Base-by-base conservation (phyloP, 805 yeast genomes). In the Wickerhamiella spandovensis region DNA sequence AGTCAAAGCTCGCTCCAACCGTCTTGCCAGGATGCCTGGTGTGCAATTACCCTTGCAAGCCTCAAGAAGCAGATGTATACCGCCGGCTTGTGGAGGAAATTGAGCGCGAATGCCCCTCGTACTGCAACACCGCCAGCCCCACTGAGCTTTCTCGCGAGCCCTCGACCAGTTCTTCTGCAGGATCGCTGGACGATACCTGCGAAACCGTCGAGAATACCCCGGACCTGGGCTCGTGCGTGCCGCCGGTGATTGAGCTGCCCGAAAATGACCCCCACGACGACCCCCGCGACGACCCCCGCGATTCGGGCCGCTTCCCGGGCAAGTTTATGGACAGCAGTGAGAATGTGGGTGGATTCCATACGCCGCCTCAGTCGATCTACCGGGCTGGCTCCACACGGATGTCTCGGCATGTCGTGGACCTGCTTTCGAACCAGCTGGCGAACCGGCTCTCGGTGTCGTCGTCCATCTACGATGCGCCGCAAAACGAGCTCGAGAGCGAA, bases 21-120 rank as follows among this genome's bases (percentile, higher is more conserved):
- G 47, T 17, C n/a, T 37, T 39, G 32, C 51, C 51, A 5, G 43
- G 43, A 5, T 51, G 53, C 24, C 25, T 25, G 35, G 37, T 51
- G 12, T 51, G 53, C 47, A 32, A 42, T 23, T 45, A 48, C 37
- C 48, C 53, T 1, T 48, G 51, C 18, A 47, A 50, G 38, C 53
- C 53, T 17, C 44, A 47, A 17, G 49, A 50, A 9, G 24, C 35
- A 25, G 43, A 42, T 13, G 44, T 43, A 13, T 45, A 24, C 25
- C 39, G 32, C 20, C 44, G 45, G 28, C 10, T 45, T 20, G 44
- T 18, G 24, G 35, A 17, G n/a, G 37, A 8, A 8, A 32, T 8
- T n/a, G n/a, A n/a, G n/a, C n/a, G n/a, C 46, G 30, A 18, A 25
- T 17, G 15, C 45, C 41, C 7, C 12, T 35, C 18, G 41, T 25